Evolutionary conservation across 306 rosid species (phyloP).

Genomic region (Mimosa bimucronata): DNA sequence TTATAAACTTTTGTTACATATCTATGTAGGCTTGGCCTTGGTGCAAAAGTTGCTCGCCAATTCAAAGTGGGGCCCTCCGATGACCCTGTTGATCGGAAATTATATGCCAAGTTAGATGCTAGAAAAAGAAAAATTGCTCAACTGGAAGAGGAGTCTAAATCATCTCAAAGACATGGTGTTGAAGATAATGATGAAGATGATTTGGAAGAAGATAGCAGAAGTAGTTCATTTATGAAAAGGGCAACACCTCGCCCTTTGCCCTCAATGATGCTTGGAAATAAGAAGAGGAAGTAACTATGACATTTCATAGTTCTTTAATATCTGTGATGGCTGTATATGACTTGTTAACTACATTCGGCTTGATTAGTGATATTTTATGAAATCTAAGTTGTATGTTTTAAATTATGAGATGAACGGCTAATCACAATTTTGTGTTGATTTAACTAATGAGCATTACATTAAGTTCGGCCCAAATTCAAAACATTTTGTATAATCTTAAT

Average conservation of each 20-base stretch:
- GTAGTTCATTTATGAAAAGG: slow-evolving; percentile 63
- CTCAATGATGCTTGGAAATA: slow-evolving; percentile 42
- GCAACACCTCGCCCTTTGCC: slow-evolving; percentile 40
- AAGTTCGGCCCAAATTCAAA: no score
- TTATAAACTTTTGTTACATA: neutral
- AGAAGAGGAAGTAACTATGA: slow-evolving; percentile 50
- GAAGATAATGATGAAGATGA: slow-evolving; percentile 39
- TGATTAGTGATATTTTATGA: slow-evolving; percentile 9
- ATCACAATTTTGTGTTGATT: neutral
- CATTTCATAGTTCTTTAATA: neutral
- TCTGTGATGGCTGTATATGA: neutral
- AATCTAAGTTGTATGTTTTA: neutral
- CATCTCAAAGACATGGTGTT: slow-evolving; percentile 31
- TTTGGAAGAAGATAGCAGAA: slow-evolving; percentile 66
- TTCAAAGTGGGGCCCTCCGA: slow-evolving; percentile 56
- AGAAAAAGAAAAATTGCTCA: slow-evolving; percentile 64
- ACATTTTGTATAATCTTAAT: no score
- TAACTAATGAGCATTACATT: slow-evolving; percentile 6
- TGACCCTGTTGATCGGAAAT: slow-evolving; percentile 73
- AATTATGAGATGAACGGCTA: neutral
- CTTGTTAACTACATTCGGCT: slow-evolving; percentile 22
- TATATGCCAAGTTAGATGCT: slow-evolving; percentile 59
- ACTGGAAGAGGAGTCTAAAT: slow-evolving; percentile 46
- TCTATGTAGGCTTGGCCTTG: slow-evolving; percentile 79
- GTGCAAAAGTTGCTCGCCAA: slow-evolving; percentile 73